Evolutionary conservation across 2,329 filamentous ascomycete species (phyloP), one percentile per base, ranked within the genome.

Genomic region (Myriosclerotinia scirpicola): DNA sequence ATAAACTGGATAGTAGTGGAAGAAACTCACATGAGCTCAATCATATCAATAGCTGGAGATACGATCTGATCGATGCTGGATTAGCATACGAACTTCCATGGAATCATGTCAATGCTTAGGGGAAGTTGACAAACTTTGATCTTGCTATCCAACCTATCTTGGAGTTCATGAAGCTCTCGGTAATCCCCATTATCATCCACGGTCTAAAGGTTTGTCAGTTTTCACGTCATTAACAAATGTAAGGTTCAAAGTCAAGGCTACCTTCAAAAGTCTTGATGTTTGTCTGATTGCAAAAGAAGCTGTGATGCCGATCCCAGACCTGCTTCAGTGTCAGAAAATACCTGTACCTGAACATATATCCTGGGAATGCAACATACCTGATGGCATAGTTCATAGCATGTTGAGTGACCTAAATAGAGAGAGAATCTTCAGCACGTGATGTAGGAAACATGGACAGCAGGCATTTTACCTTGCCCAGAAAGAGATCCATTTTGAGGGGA

Each of bases 21-120:
- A 5, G 42, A 20, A 40, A 75, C 83, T 73, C 77, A 91, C 88
- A 95, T 95, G 73, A 97, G 84, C 77, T 97, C 92, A 73, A 97
- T 92, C 82, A 97, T 88, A 76, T 97, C 92, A 74, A 96, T 94
- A 12, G 92, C 91, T 0, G 93, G 93, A 14, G 92, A 93, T 55
- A 97, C 88, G 71, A 97, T 92, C 87, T 92, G 69, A 44, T 40
- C 62, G n/a, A 52, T 64, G 17, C 7, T 7, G 36, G 12, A 60
- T 56, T 44, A 56, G 42, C 34, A 36, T 42, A 20, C 34, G 17
- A 9, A 34, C 2, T 42, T 17, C 20, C 40, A 40, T 40, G 55
- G 20, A 17, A 34, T 50, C 22, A 20, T 44, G 5, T 9, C 1
- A 7, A 36, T 6, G 20, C 11, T 1, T 42, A 65, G 62, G 62